Conservation (phyloP, 352 stramenopile species). For the Globisporangium ultimum region DNA sequence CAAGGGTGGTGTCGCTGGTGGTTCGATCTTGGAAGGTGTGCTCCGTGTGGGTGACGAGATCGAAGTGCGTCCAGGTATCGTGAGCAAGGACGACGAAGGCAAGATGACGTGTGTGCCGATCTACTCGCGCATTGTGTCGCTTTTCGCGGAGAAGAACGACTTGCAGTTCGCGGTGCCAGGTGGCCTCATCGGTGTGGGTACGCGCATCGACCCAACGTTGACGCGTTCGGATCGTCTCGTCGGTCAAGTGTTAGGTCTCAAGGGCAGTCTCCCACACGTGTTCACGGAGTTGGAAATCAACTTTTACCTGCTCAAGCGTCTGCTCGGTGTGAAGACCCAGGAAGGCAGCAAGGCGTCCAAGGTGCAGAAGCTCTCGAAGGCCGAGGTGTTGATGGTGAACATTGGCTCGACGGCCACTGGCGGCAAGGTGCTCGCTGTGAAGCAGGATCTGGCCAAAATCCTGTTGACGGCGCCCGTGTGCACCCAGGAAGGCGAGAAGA, state of each 20-base stretch:
- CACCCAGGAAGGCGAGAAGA: conserved; percentile 99
- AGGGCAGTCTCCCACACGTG: conserved; percentile 97
- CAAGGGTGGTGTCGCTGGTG: conserved; percentile 90
- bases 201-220: conserved; percentile 98
- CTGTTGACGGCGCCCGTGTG: conserved; percentile 98
- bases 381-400: conserved; percentile 99
- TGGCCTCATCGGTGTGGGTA: conserved; percentile 99
- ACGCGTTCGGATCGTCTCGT: conserved; percentile 99
- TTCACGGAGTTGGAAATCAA: conserved; percentile 99
- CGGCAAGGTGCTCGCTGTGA: conserved; percentile 93
- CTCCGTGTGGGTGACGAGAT: conserved; percentile 98
- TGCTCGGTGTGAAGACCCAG: conserved; percentile 99
- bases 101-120: conserved; percentile 94
- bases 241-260: conserved; percentile 97
- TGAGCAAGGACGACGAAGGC: conserved; percentile 97
- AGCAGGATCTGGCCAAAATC: conserved; percentile 99
- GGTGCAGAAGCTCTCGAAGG: conserved; percentile 98
- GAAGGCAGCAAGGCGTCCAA: conserved; percentile 99
- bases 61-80: conserved; percentile 98
- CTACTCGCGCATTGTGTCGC: conserved; percentile 93
- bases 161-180: conserved; percentile 98
- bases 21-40: conserved; percentile 96
- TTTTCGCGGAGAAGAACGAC: conserved; percentile 99
- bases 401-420: conserved; percentile 99
- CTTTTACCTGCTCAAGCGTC: conserved; percentile 98